These are phyloP conservation scores for Cystobasidium ongulense DNA, from an alignment of 768 basidiomycete species.

Conservation along the genomic window DNA sequence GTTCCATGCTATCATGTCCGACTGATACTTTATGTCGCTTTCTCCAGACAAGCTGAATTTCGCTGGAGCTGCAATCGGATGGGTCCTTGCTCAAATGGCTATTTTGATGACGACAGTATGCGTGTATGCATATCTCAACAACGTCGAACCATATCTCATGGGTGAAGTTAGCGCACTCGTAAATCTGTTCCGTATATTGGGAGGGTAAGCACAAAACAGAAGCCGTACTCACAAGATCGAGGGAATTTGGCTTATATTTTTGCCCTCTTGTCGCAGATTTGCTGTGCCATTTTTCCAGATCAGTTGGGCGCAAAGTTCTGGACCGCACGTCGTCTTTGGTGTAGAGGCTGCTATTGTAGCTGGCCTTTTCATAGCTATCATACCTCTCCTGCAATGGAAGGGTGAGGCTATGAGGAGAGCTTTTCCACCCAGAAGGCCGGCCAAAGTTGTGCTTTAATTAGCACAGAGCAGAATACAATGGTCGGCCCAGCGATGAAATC, in stretches of 20 bases:
- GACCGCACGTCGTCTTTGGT: slow-evolving; percentile 49
- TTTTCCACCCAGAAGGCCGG: slow-evolving; percentile 20
- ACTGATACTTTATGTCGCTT: no score
- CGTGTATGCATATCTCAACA: slow-evolving; percentile 50
- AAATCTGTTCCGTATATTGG: slow-evolving; percentile 52
- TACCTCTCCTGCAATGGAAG: slow-evolving; percentile 36
- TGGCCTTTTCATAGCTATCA: slow-evolving; percentile 8
- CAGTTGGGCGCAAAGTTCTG: slow-evolving; percentile 56
- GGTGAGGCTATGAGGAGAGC: slow-evolving; percentile 30
- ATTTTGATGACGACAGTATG: slow-evolving; percentile 50
- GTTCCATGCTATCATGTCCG: slow-evolving; percentile 4
- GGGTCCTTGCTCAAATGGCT: slow-evolving; percentile 56
- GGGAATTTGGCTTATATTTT: no score
- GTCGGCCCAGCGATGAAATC: no score
- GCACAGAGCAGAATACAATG: no score
- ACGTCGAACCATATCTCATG: slow-evolving; percentile 41
- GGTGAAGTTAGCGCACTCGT: slow-evolving; percentile 60
- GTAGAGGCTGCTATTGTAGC: slow-evolving; percentile 55
- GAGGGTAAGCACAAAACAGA: slow-evolving; percentile 31
- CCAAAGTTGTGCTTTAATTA: no score
- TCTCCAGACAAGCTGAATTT: slow-evolving; percentile 35
- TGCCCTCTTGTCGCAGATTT: slow-evolving; percentile 46
- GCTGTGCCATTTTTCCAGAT: slow-evolving; percentile 61
- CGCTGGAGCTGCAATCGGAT: slow-evolving; percentile 55
- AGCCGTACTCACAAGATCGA: no score